Evolutionary conservation across 2,329 filamentous ascomycete species (phyloP), one percentile per base, ranked within the genome.

Genomic region (Stagonosporopsis vannaccii): DNA sequence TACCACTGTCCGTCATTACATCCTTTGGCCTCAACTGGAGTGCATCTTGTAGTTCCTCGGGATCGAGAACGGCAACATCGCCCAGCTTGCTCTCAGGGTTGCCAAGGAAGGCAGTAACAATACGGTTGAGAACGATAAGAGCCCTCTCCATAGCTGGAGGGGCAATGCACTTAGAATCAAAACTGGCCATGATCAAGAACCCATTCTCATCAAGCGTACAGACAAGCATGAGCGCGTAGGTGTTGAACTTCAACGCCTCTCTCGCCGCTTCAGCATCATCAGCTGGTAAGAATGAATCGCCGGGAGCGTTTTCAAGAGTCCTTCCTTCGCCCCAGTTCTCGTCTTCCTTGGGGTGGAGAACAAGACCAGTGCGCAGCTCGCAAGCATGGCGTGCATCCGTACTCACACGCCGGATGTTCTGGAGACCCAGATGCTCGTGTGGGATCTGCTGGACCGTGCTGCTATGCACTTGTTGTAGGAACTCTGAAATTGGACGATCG

Each of bases 191-290:
- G 52, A 87, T 77, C 15, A 83, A 72, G 66, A 89, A 84, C 1
- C 83, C 81, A 57, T 80, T 77, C 2, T 81, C 77, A 32, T 85
- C 81, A 6, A 88, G 75, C 4, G 83, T 86, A 69, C 86, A 89
- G 37, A 88, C 86, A 19, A 89, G 75, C 78, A 89, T 88, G 28
- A 90, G 80, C 1, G 85, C 82, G 66, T 88, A 88, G 1, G 80
- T 80, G 49, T 82, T 82, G 66, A 82, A 82, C 55, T 81, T 79
- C 0, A 87, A 78, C 0, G 85, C 86, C 61, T 88, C 85, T 41
- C 83, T 80, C 0, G 84, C 85, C 1, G 84, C 82, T 58, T 87
- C 84, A 0, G 76, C 78, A 53, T 85, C 84, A 28, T 82, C 80
- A 0, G 83, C 81, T 0, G 84, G 84, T 5, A 86, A 79, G 22